Conservation (phyloP, 805 yeast genomes). For the Wickerhamiella slavikovae region DNA sequence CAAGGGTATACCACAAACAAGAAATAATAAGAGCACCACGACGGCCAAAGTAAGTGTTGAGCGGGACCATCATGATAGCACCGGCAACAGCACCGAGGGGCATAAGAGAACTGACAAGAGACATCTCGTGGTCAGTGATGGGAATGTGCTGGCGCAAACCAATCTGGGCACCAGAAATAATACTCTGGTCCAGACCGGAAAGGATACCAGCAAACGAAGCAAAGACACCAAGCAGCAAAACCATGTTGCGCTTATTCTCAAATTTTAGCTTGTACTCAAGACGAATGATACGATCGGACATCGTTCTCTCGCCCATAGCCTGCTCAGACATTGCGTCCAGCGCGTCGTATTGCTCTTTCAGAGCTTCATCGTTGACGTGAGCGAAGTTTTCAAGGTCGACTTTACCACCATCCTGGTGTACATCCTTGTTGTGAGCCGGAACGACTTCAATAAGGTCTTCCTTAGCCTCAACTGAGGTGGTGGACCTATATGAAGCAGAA, state of each 20-base stretch:
- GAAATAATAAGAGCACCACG: slow-evolving; percentile 33
- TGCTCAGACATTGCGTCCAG: too few species aligned
- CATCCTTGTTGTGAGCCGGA: too few species aligned
- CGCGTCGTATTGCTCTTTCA: neutral
- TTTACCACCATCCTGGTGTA: neutral
- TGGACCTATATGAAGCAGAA: too few species aligned
- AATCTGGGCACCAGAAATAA: slow-evolving; percentile 41
- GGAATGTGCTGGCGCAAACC: slow-evolving; percentile 27
- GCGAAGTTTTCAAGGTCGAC: slow-evolving; percentile 1
- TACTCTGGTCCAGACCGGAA: slow-evolving; percentile 48
- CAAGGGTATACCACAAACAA: slow-evolving; percentile 38
- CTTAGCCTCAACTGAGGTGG: too few species aligned
- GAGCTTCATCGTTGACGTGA: neutral
- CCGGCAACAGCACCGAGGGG: slow-evolving; percentile 52
- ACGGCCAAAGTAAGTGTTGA: slow-evolving; percentile 35
- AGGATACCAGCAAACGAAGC: slow-evolving; percentile 45
- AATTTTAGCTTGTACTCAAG: slow-evolving; percentile 15
- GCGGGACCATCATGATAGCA: slow-evolving; percentile 36
- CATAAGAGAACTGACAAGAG: slow-evolving; percentile 38
- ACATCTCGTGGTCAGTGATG: slow-evolving; percentile 24
- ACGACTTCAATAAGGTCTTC: too few species aligned
- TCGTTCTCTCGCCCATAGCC: neutral
- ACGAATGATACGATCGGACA: neutral
- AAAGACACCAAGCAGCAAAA: slow-evolving; percentile 29
- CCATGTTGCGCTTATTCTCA: slow-evolving; percentile 26